Percentiles rank a stretch among this genome's conserved stretches.
Conservation (phyloP, 805 yeast species). For the Cyberlindnera petersonii region DNA sequence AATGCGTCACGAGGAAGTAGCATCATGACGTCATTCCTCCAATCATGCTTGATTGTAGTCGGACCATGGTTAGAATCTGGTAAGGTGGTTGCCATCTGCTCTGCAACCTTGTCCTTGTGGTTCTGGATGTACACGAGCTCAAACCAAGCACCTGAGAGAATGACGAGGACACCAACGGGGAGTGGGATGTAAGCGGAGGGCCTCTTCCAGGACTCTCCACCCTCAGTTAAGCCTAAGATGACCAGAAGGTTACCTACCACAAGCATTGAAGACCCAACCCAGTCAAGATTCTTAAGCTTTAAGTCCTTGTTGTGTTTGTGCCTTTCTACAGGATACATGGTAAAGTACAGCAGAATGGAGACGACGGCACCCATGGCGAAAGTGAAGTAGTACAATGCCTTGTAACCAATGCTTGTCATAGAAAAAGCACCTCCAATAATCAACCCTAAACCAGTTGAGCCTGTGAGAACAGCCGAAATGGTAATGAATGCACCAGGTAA, state of each 20-base stretch:
- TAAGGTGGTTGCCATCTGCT: too few species aligned
- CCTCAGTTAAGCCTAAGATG: slow-evolving; percentile 43
- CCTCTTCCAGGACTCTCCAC: slow-evolving; percentile 40
- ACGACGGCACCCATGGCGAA: slow-evolving; percentile 30
- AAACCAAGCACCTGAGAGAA: slow-evolving; percentile 24
- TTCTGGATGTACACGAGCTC: slow-evolving; percentile 28
- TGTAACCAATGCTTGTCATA: slow-evolving; percentile 34
- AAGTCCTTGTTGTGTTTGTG: slow-evolving; percentile 21
- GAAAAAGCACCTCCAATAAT: slow-evolving; percentile 44
- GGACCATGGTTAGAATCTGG: too few species aligned
- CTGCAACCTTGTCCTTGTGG: slow-evolving; percentile 14
- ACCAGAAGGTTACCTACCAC: slow-evolving; percentile 35
- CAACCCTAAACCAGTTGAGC: slow-evolving; percentile 35
- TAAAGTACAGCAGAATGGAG: slow-evolving; percentile 24
- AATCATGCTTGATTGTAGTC: slow-evolving; percentile 4
- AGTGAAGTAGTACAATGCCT: slow-evolving; percentile 35
- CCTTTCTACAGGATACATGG: slow-evolving; percentile 30
- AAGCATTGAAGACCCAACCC: slow-evolving; percentile 31
- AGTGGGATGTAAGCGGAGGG: slow-evolving; percentile 41
- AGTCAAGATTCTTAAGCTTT: slow-evolving; percentile 32
- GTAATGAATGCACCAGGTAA: slow-evolving; percentile 28
- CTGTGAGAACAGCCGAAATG: slow-evolving; percentile 22
- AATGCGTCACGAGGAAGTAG: slow-evolving; percentile 31
- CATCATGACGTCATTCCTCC: slow-evolving; percentile 18
- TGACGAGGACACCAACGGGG: slow-evolving; percentile 34